Evolutionary conservation across 768 basidiomycete genomes (phyloP).

Genomic region (Guyanaporus albipodus): DNA sequence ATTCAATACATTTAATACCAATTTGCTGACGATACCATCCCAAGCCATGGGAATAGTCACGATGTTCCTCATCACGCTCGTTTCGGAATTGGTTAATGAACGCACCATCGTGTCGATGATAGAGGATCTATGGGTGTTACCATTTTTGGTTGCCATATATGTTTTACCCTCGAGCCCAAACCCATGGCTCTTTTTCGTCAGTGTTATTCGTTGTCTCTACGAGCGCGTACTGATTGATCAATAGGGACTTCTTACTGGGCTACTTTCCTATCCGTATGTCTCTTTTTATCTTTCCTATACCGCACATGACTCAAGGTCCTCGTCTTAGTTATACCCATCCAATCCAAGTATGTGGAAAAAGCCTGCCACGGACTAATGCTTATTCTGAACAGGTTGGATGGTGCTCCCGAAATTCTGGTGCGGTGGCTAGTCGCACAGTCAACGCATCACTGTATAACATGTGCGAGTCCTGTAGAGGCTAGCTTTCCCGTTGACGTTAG

Average conservation of each 20-base stretch:
- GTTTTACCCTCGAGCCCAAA: constrained; percentile 45
- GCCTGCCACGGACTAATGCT: neutral
- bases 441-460: constrained; percentile 60
- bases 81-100: constrained; percentile 52
- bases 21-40: constrained; percentile 3
- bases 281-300: neutral
- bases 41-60: constrained; percentile 25
- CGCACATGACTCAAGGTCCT: neutral
- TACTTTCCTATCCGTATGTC: constrained; percentile 43
- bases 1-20: neutral
- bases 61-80: constrained; percentile 34
- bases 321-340: constrained; percentile 43
- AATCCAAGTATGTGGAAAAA: constrained; percentile 34
- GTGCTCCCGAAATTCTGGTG: constrained; percentile 59
- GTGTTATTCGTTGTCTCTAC: constrained; percentile 11
- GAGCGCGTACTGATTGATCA: neutral
- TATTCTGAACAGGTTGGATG: constrained; percentile 39
- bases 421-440: constrained; percentile 56
- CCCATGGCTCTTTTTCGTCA: constrained; percentile 51
- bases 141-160: constrained; percentile 56
- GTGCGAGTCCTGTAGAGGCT: constrained; percentile 16
- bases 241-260: constrained; percentile 41
- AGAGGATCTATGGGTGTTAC: constrained; percentile 56
- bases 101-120: constrained; percentile 51
- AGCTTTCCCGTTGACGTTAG: no score